Evolutionary conservation across 306 rosid species (phyloP), one percentile per base, ranked within the genome.

Genomic region (Sphenostylis stenocarpa): DNA sequence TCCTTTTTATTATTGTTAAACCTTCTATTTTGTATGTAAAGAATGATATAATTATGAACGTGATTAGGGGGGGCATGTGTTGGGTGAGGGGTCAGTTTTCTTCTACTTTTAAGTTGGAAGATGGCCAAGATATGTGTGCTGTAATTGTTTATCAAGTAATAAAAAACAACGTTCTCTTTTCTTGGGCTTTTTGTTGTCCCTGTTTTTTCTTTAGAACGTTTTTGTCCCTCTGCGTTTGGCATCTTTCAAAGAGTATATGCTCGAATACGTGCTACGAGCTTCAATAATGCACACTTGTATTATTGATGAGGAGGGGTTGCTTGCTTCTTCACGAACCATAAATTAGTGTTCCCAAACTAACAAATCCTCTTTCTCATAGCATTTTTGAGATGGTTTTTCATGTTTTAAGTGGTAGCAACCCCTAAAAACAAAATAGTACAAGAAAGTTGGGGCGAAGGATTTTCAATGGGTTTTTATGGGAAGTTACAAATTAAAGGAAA

Each of bases 71-170:
- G 61, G n/a, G 73, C 28, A 10, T 52, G 79, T 39, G 79, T 17
- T 72, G 58, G 31, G 36, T 39, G 17, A 24, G 72, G 77, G 85
- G 82, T 28, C 77, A 49, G 6, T 72, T 65, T 72, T 77, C 75
- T 77, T 39, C 57, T 29, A 13, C 85, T 80, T 84, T 84, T 81
- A 73, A 67, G 85, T 67, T 67, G 85, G 80, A 67, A 80, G 68
- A 24, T 41, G 75, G 69, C 61, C 45, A 60, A 72, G 83, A 60
- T 77, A 14, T 77, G 83, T 80, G 36, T 80, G 74, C 28, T 58
- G 73, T 77, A 67, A 66, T 60, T 77, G 36, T 49, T 19, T 15
- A 12, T 49, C 36, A 52, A 70, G 44, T 29, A 66, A 47, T 23
- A 57, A 13, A 14, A 3, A 47, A 26, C 7, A 1, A 26, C 1